A percentile compares a stretch with the other conserved stretches of the same genome.
These are phyloP conservation scores for Saururus chinensis DNA, from an alignment of 164 flowering plant species.

Conservation along the genomic window DNA sequence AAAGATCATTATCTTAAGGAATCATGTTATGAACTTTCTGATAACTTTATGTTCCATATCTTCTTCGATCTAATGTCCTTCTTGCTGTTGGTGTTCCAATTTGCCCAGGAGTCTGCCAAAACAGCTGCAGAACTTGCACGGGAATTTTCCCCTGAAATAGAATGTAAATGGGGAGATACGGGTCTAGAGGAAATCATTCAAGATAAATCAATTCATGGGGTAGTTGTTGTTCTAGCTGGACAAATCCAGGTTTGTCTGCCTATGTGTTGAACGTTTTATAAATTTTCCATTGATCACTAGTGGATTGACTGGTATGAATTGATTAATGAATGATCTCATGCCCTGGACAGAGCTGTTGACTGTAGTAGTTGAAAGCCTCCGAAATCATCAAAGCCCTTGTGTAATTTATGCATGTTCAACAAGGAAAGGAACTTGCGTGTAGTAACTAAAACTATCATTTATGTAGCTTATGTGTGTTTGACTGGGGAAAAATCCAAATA, in stretches of 20 bases:
- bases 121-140: constrained; percentile 59
- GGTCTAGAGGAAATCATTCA: constrained; percentile 65
- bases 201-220: constrained; percentile 57
- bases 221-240: constrained; percentile 81
- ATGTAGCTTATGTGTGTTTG: too few relatives aligned
- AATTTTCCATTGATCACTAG: not conserved
- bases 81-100: not conserved
- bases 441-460: too few relatives aligned
- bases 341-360: not conserved
- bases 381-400: not conserved
- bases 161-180: constrained; percentile 78
- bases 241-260: constrained; percentile 49
- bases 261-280: too few relatives aligned
- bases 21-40: too few relatives aligned
- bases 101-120: constrained; percentile 63
- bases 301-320: too few relatives aligned
- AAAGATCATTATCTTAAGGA: too few relatives aligned
- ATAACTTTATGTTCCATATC: not conserved
- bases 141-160: constrained; percentile 47
- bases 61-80: not conserved
- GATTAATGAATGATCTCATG: not conserved
- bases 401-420: not conserved
- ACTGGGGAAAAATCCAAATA: too few relatives aligned
- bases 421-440: too few relatives aligned
- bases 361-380: not conserved